These are phyloP conservation scores for Leucoagaricus sp. DNA, from an alignment of 1,284 basidiomycete species.

Conservation along the genomic window DNA sequence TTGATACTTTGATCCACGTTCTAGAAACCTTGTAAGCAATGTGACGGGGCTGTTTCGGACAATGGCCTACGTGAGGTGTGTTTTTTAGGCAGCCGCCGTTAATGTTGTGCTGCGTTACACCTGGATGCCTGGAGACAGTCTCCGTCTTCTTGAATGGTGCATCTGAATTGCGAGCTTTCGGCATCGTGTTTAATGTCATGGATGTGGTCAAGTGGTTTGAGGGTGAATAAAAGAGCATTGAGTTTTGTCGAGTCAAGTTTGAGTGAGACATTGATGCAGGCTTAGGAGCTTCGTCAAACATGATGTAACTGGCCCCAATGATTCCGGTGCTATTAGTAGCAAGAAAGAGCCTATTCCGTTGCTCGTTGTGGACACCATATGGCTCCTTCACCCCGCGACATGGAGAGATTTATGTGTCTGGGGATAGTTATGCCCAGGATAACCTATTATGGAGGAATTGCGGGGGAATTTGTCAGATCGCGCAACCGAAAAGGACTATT, in stretches of 20 bases:
- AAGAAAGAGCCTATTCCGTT: neutral
- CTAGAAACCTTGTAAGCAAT: neutral
- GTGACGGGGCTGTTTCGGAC: neutral
- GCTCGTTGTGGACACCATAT: neutral
- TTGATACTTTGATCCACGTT: conserved; percentile 9
- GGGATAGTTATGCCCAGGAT: neutral
- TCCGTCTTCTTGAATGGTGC: conserved; percentile 16
- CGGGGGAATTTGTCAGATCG: conserved; percentile 17
- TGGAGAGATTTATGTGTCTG: neutral
- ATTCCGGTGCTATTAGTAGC: too few species aligned
- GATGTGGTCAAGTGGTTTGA: neutral
- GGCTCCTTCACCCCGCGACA: neutral
- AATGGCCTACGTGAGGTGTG: conserved; percentile 11
- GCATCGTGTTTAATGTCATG: neutral
- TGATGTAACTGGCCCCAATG: neutral
- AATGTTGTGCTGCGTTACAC: conserved; percentile 21
- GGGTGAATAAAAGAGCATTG: neutral
- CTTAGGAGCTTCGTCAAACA: neutral
- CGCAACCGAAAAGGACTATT: conserved; percentile 4
- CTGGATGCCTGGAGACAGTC: conserved; percentile 20
- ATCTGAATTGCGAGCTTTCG: conserved; percentile 4
- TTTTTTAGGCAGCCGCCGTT: conserved; percentile 21
- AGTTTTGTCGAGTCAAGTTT: neutral
- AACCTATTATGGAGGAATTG: conserved; percentile 1
- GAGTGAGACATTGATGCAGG: neutral